phyloP scores from a whole-genome alignment of 257 asterid genomes.

The Linderniella brevidens region DNA sequence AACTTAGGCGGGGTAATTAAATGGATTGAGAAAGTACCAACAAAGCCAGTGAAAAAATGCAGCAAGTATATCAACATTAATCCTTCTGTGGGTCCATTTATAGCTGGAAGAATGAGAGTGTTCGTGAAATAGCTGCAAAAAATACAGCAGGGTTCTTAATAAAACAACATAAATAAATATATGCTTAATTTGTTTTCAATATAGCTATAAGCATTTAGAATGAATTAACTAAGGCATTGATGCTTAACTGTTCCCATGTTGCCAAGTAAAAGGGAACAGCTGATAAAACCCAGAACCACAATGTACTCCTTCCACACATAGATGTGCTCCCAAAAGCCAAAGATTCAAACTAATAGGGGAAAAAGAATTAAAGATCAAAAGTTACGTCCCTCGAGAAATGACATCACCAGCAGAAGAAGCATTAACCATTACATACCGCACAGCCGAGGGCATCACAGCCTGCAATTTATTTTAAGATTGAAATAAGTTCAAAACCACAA shows the following conservation, averaged over 20 bases:
- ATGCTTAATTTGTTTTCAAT: not conserved
- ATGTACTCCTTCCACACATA: constrained; percentile 72
- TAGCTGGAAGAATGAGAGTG: constrained; percentile 86
- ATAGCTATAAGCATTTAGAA: constrained; percentile 1
- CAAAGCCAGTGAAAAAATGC: constrained; percentile 82
- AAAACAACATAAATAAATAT: not conserved
- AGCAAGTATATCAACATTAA: constrained; percentile 73
- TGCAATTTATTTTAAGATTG: constrained; percentile 20
- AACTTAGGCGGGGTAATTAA: constrained; percentile 9
- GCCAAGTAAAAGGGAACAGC: constrained; percentile 84
- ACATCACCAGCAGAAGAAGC: no score
- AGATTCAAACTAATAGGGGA: constrained; percentile 48
- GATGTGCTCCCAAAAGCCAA: constrained; percentile 97
- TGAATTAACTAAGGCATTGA: constrained; percentile 4
- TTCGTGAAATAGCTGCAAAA: constrained; percentile 81
- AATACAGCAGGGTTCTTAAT: constrained; percentile 2
- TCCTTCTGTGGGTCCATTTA: constrained; percentile 99
- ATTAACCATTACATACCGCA: constrained; percentile 58
- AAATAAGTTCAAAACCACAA: constrained; percentile 10
- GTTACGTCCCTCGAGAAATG: not conserved
- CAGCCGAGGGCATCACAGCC: constrained; percentile 99
- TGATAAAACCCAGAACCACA: constrained; percentile 98
- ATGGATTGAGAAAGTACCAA: constrained; percentile 32
- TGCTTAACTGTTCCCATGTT: constrained; percentile 90
- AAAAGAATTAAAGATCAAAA: not conserved